Percentiles rank a stretch among this genome's conserved stretches.
phyloP scores from a whole-genome alignment of 306 rosid genomes.

The Ceratonia siliqua region DNA sequence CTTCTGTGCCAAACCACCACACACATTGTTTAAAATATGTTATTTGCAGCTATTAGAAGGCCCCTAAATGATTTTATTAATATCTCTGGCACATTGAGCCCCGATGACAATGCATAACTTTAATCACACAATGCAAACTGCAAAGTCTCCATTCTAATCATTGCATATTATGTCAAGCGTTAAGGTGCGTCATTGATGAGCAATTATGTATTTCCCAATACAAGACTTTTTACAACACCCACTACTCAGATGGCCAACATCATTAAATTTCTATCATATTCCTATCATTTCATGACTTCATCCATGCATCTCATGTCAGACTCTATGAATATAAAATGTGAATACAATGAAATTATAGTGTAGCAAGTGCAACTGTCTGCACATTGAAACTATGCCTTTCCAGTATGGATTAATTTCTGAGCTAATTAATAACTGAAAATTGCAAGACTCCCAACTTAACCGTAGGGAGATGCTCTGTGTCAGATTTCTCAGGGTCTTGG shows the following conservation, averaged over 20 bases:
- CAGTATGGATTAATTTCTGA: conserved; percentile 9
- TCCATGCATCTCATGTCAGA: conserved; percentile 33
- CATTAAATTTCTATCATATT: conserved; percentile 15
- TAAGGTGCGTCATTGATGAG: neutral
- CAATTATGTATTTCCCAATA: conserved; percentile 8
- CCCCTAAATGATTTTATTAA: neutral
- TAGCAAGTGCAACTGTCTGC: neutral
- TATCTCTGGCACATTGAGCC: neutral
- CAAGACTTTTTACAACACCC: neutral
- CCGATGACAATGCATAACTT: conserved; percentile 10
- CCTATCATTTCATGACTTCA: neutral
- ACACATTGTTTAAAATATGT: conserved; percentile 5
- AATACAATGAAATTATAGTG: conserved; percentile 19
- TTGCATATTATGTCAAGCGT: conserved; percentile 8
- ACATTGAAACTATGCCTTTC: conserved; percentile 7
- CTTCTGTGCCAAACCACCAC: conserved; percentile 4
- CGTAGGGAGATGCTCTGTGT: conserved; percentile 42
- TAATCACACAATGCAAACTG: neutral
- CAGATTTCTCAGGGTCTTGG: conserved; percentile 42
- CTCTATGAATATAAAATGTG: neutral
- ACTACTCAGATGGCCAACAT: conserved; percentile 18
- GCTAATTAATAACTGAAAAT: conserved; percentile 13
- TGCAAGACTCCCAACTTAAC: conserved; percentile 42
- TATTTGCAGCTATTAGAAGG: neutral
- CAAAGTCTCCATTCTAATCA: conserved; percentile 1